Base-by-base conservation (phyloP, 1,284 basidiomycete species). In the Austroboletus novae-zelandiae region DNA sequence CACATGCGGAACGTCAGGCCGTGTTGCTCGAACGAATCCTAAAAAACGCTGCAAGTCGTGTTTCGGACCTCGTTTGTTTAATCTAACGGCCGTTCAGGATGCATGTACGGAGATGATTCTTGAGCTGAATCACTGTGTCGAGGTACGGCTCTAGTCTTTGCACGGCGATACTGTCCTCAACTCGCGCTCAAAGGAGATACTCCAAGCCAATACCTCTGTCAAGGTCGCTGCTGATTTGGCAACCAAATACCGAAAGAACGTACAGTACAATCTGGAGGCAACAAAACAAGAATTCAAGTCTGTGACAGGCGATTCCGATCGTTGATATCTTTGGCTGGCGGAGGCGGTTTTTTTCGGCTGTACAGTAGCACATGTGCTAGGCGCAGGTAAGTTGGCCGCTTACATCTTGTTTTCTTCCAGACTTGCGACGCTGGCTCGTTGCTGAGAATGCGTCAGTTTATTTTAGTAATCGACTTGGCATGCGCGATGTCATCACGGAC, bases 1-100 rank as follows among this genome's bases (percentile, higher is more conserved):
- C 89, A 25, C 91, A 96, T 64, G 91, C 93, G 54, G 91, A 94
- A 69, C 79, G 91, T 53, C 94, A 97, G 67, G 91, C 89, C 31
- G 83, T 94, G 35, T 78, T 96, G 31, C 77, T 96, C 4, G 91
- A 94, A 61, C 81, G 94, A 27, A 95, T 97, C 57, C 76, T 94
- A 36, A 94, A 94, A 71, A 96, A 93, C 60, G 83, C 89, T 10
- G 92, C 94, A 57, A 61, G 86, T 71, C 5, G 47, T 47, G 50
- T 27, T 18, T 3, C 13, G 0, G 13, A 42, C 11, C 1, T 27
- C 14, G 13, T 15, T 11, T 31, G 37, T 15, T 10, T 30, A 8
- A 14, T 44, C 37, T 60, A 42, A 63, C 42, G 13, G 14, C 6
- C 35, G 47, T 25, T 31, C 56, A 90, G 89, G 85, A 84, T 34